Base-by-base conservation (phyloP, 2,329 filamentous ascomycete species). In the Apiospora kogelbergensis region DNA sequence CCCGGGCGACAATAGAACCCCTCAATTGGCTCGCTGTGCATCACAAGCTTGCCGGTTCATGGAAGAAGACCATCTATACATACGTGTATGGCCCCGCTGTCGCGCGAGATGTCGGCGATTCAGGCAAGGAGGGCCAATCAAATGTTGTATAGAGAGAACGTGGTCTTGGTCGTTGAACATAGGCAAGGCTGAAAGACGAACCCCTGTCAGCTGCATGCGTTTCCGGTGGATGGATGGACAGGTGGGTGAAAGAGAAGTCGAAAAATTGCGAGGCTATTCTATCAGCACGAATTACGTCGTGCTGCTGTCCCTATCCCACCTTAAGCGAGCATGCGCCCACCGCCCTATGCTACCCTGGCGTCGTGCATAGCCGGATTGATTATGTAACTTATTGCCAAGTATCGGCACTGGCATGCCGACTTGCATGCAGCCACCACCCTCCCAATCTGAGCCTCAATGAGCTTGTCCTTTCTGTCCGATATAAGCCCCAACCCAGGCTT, bases 251-350 rank as follows among this genome's bases (percentile, higher is more conserved):
- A 37, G 53, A 37, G 30, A 22, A n/a, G 30, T 57, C 48, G 48
- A 57, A 60, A 45, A 60, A 37, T 60, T 60, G 30, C 26, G 53
- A 60, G 53, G 53, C 53, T 60, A 60, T 60, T 60, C 53, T 60
- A n/a, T 37, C 53, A n/a, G 30, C 53, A 37, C 17, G 53, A n/a
- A 60, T n/a, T 60, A 60, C 53, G 53, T 60, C 30, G 53, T 60
- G 33, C 53, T 37, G 4, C 30, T 37, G n/a, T 37, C 22, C 53
- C 40, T 42, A 42, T 42, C 17, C 53, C 26, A 60, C 17, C 15
- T 53, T 37, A 37, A 60, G 53, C 53, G 53, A 60, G 20, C 30
- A 15, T 20, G 26, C 15, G 26, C 24, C 48, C 13, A 22, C 24
- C 48, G 26, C 48, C 48, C 48, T 24, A 57, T 57, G 26, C 48